A percentile compares a stretch with the other conserved stretches of the same genome.
phyloP scores from a whole-genome alignment of 192 early-diverging fungal genomes.

The Lobulomyces angularis region DNA sequence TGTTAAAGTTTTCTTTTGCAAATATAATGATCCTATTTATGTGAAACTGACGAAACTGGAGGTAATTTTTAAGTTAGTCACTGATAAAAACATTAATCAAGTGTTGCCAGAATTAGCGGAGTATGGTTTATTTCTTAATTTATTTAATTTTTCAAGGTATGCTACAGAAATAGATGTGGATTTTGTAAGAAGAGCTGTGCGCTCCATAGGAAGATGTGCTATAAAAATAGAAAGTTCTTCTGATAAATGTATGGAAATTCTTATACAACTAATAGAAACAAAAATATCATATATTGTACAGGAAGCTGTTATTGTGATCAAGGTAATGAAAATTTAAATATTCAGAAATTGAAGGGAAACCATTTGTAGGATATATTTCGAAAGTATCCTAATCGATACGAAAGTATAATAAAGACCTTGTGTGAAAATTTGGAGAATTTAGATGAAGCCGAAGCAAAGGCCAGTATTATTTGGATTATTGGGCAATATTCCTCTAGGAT shows the following conservation, averaged over 20 bases:
- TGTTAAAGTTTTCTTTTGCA: conserved; percentile 98
- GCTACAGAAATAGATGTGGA: conserved; percentile 94
- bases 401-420: conserved; percentile 78
- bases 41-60: conserved; percentile 97
- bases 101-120: conserved; percentile 87
- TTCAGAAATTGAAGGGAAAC: not conserved
- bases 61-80: conserved; percentile 79
- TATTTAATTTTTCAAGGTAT: conserved; percentile 41
- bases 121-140: conserved; percentile 15
- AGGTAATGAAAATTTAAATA: conserved; percentile 21
- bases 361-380: conserved; percentile 78
- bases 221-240: conserved; percentile 86
- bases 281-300: conserved; percentile 98
- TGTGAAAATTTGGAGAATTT: conserved; percentile 93
- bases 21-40: conserved; percentile 98
- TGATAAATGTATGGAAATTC: conserved; percentile 71
- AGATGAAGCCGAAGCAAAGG: conserved; percentile 95
- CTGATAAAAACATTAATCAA: conserved; percentile 68
- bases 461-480: conserved; percentile 99
- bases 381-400: conserved; percentile 95
- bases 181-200: conserved; percentile 93
- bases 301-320: conserved; percentile 95
- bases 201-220: conserved; percentile 91
- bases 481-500: conserved; percentile 97
- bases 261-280: conserved; percentile 88